Conservation (phyloP, 2,329 filamentous ascomycete genomes). For the Blastomyces emzantsi region DNA sequence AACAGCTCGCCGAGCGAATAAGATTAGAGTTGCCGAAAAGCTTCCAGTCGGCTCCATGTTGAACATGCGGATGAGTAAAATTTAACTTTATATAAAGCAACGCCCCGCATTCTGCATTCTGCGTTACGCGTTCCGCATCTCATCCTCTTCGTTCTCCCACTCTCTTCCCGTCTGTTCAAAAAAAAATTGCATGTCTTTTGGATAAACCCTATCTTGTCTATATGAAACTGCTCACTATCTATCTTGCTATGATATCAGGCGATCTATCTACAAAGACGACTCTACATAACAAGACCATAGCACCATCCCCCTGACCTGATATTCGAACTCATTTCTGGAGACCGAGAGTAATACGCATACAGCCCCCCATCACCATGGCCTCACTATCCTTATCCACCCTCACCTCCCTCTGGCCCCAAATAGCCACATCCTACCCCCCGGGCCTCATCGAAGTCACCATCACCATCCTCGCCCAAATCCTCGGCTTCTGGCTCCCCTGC, state of each 20-base stretch:
- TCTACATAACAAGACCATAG: neutral
- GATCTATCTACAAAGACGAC: neutral
- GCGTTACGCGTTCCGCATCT: no score
- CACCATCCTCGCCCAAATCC: constrained; percentile 38
- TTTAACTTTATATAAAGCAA: no score
- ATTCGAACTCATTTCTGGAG: neutral
- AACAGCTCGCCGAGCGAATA: neutral
- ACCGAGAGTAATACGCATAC: neutral
- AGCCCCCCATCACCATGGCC: neutral
- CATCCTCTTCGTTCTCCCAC: no score
- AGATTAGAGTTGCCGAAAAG: neutral
- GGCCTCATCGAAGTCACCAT: constrained; percentile 25
- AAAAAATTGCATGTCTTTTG: neutral
- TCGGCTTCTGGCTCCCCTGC: constrained; percentile 17
- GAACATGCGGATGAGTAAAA: neutral
- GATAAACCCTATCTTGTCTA: neutral
- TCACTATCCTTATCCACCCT: neutral
- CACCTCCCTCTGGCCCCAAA: constrained; percentile 6
- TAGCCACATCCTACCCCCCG: constrained; percentile 14
- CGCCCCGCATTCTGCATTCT: no score
- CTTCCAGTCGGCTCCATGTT: neutral
- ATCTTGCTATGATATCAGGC: neutral
- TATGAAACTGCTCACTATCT: neutral
- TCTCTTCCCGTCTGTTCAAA: neutral
- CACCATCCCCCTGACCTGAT: neutral